Evolutionary conservation across 768 basidiomycete species (phyloP).

Genomic region (Boletus sp.): DNA sequence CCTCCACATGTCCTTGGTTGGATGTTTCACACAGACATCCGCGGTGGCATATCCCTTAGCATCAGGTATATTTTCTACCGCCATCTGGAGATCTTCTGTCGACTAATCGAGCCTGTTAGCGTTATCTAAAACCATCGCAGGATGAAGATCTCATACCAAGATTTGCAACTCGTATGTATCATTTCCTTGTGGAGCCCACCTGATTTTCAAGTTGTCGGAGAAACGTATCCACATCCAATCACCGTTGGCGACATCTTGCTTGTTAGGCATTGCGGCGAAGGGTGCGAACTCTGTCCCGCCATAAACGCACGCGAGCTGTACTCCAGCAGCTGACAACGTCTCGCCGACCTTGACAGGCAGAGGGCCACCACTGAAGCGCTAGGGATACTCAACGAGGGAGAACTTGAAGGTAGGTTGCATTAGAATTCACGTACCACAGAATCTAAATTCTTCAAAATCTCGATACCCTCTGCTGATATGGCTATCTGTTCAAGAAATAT

Average conservation of each 20-base stretch:
- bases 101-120: background rate
- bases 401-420: too few relatives aligned
- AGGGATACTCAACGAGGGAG: background rate
- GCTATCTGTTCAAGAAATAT: conserved; percentile 40
- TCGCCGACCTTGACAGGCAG: conserved; percentile 36
- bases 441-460: conserved; percentile 24
- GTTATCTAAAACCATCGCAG: background rate
- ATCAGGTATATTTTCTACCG: conserved; percentile 38
- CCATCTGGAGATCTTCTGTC: background rate
- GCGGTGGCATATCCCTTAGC: conserved; percentile 41
- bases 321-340: conserved; percentile 33
- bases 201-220: conserved; percentile 20
- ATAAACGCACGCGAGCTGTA: conserved; percentile 33
- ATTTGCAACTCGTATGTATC: conserved; percentile 38
- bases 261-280: background rate
- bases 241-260: conserved; percentile 13
- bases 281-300: conserved; percentile 35
- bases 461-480: conserved; percentile 20
- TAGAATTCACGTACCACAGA: conserved; percentile 27
- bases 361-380: conserved; percentile 41
- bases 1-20: conserved; percentile 40
- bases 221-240: conserved; percentile 39
- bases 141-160: conserved; percentile 26
- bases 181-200: conserved; percentile 35
- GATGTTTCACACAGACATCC: conserved; percentile 46